Percentiles rank a stretch among this genome's conserved stretches.
These are phyloP conservation scores for Strombidium stylifer DNA, from an alignment of 73 alveolate species.

Conservation along the genomic window DNA sequence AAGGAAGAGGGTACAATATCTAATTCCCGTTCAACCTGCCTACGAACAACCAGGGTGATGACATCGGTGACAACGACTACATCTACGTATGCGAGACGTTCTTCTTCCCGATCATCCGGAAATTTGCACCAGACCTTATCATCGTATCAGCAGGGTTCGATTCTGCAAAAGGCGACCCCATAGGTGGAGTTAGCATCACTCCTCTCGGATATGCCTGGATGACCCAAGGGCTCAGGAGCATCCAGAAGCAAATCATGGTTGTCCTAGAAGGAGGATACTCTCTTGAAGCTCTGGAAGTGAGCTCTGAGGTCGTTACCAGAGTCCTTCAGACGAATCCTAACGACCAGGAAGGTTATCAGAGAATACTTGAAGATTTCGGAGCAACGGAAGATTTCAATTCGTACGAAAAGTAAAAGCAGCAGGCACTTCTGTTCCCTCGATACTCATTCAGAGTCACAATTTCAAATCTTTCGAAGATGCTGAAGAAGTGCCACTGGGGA, in stretches of 20 bases:
- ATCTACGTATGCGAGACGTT: conserved; percentile 84
- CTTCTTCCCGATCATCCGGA: conserved; percentile 79
- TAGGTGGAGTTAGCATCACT: conserved; percentile 90
- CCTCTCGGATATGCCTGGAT: conserved; percentile 90
- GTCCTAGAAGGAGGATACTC: conserved; percentile 96
- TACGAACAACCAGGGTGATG: conserved; percentile 14
- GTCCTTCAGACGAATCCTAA: conserved; percentile 44
- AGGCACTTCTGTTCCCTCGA: too few species aligned
- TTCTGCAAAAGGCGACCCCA: conserved; percentile 95
- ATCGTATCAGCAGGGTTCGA: conserved; percentile 98
- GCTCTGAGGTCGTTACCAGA: conserved; percentile 77
- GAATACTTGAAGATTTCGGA: neutral
- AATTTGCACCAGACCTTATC: conserved; percentile 94
- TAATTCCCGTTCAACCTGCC: conserved; percentile 73
- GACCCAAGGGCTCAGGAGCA: conserved; percentile 64
- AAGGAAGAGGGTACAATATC: conserved; percentile 83
- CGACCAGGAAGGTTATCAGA: conserved; percentile 5
- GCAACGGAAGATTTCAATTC: neutral
- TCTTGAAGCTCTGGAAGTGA: conserved; percentile 70
- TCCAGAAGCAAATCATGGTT: conserved; percentile 57
- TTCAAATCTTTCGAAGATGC: too few species aligned
- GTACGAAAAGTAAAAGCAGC: neutral
- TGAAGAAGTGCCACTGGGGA: too few species aligned
- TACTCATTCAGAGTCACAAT: too few species aligned
- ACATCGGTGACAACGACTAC: conserved; percentile 92